Conservation (phyloP, 2,329 filamentous ascomycete genomes). For the Neonectria ditissima region DNA sequence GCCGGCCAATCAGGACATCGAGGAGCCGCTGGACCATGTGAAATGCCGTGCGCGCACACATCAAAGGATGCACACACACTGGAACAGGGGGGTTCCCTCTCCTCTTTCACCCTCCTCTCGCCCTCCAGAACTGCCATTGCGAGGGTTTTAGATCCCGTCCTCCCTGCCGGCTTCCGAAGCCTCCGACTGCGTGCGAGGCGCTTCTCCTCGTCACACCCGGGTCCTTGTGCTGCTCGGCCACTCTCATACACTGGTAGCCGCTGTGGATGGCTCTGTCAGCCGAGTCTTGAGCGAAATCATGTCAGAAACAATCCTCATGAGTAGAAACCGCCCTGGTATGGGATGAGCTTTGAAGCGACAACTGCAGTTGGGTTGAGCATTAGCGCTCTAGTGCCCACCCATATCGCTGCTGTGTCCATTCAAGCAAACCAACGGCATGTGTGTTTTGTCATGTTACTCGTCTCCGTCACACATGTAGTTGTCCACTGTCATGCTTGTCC, state of each 20-base stretch:
- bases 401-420: neutral
- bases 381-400: neutral
- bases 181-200: constrained; percentile 14
- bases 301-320: constrained; percentile 21
- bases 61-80: constrained; percentile 25
- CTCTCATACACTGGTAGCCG: constrained; percentile 35
- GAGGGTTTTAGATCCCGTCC: constrained; percentile 5
- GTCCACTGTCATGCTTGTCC: neutral
- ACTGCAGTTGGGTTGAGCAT: neutral
- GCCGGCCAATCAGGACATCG: constrained; percentile 41
- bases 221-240: constrained; percentile 22
- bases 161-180: constrained; percentile 18
- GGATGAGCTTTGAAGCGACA: constrained; percentile 13
- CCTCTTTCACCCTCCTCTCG: neutral
- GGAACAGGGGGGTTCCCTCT: constrained; percentile 13
- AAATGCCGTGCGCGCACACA: constrained; percentile 31
- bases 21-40: constrained; percentile 34
- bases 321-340: constrained; percentile 15
- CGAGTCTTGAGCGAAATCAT: constrained; percentile 33
- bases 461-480: constrained; percentile 10
- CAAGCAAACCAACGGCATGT: neutral
- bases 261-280: constrained; percentile 29
- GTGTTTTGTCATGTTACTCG: neutral
- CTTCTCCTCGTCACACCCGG: constrained; percentile 12
- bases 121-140: constrained; percentile 17